Evolutionary conservation across 208 protist species (phyloP).

Genomic region (Sergeia podlipaevii): DNA sequence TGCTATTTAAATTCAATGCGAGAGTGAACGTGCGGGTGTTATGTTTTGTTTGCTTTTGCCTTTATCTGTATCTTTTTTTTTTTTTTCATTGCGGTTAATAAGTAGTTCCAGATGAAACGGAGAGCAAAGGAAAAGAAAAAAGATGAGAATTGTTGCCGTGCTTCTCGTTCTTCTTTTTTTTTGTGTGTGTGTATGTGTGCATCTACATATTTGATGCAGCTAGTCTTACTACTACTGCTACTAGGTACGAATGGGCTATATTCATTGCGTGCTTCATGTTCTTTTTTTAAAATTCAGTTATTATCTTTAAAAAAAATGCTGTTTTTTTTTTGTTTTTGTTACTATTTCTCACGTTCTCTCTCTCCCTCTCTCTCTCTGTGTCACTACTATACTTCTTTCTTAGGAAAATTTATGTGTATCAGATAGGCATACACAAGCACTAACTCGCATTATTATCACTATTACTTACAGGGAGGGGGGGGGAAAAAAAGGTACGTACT

Average conservation of each 20-base stretch:
- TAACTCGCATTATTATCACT: background rate
- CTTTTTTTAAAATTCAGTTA: no score
- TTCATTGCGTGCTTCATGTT: no score
- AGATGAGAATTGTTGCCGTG: no score
- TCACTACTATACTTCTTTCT: conserved; percentile 12
- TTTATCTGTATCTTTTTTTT: conserved; percentile 1
- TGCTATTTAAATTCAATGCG: background rate
- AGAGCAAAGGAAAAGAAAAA: no score
- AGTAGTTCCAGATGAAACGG: no score
- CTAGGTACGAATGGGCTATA: no score
- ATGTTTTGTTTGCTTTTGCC: background rate
- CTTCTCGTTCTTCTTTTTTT: conserved; percentile 5
- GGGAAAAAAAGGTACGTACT: background rate
- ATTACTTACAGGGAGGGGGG: background rate
- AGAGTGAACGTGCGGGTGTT: background rate
- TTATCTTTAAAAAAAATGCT: background rate
- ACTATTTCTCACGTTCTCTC: conserved; percentile 6
- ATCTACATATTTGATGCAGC: no score
- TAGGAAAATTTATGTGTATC: background rate
- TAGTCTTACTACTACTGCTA: no score
- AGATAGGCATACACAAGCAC: background rate
- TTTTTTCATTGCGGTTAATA: no score
- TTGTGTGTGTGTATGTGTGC: background rate
- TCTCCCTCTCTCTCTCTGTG: conserved; percentile 5
- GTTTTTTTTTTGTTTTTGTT: conserved; percentile 7